Base-by-base conservation (phyloP, 306 rosid genomes). In the Fragaria ananassa region DNA sequence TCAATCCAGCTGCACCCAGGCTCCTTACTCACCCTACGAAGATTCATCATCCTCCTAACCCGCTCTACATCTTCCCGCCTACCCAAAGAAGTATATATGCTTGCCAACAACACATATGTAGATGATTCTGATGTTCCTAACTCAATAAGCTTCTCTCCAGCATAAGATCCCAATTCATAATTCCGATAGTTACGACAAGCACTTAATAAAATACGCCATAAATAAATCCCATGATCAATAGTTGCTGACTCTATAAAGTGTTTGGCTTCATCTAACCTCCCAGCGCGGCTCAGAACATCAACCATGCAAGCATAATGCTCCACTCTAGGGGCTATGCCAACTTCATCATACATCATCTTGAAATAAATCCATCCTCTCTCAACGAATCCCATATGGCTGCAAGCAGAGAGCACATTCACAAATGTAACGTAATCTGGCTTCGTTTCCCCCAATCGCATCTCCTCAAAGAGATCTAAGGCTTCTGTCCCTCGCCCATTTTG, bases 1-100 rank as follows among this genome's bases (percentile, higher is more conserved):
- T 93, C 96, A 76, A 91, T 87, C 98, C 98, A 93, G 80, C 98
- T 93, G 77, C 98, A 93, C n/a, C 97, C 97, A 51, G 94, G 97
- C 82, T 93, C 93, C 76, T 93, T 93, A 49, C 74, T 85, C 66
- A 88, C 93, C 70, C 98, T 91, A 65, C 96, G 79, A 44, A 77
- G 69, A 76, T 86, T 91, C 98, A 91, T 93, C 86, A 83, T 49
- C 65, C 83, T 83, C 85, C 93, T 79, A 29, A 93, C 96, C 61
- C 93, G 91, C 81, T 93, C 96, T 14, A 89, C 97, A 53, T 93
- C 93, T 47, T 91, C 87, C 83, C 76, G 65, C 82, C 78, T 85
- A 27, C 96, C 93, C 81, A 90, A 65, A 72, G 97, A 83, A 58
- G 86, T 62, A 84, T 90, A 93, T 53, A 93, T 87, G 68, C 97